These are phyloP conservation scores for Plenodomus biglobosus DNA, from an alignment of 2,329 filamentous ascomycete species.

Conservation along the genomic window DNA sequence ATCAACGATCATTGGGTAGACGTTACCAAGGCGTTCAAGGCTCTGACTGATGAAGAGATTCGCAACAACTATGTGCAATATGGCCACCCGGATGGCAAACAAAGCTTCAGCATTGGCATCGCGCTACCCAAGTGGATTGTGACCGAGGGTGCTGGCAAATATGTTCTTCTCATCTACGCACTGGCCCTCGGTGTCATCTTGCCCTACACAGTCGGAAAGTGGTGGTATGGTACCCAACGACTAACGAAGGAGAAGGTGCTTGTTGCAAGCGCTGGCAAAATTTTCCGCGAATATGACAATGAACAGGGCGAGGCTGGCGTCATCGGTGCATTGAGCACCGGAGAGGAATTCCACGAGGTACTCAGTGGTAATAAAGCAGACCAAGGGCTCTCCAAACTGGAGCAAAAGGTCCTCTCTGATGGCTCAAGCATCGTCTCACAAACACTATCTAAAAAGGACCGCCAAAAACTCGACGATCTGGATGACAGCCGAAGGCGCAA, in stretches of 20 bases:
- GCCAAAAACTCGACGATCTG: slow-evolving; percentile 72
- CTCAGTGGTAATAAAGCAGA: slow-evolving; percentile 79
- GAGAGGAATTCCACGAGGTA: slow-evolving; percentile 78
- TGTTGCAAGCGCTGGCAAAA: slow-evolving; percentile 88
- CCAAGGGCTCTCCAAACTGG: slow-evolving; percentile 76
- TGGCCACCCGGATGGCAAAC: slow-evolving; percentile 96
- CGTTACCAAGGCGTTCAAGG: slow-evolving; percentile 96
- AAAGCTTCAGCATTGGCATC: slow-evolving; percentile 97
- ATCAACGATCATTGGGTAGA: slow-evolving; percentile 91
- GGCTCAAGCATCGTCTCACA: slow-evolving; percentile 55
- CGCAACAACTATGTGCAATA: slow-evolving; percentile 96
- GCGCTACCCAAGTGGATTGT: slow-evolving; percentile 91
- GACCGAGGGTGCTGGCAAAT: slow-evolving; percentile 92
- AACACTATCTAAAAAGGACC: slow-evolving; percentile 72
- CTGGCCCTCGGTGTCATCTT: slow-evolving; percentile 83
- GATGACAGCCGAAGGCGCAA: slow-evolving; percentile 82
- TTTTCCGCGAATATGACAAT: slow-evolving; percentile 92
- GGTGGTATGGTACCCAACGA: slow-evolving; percentile 97
- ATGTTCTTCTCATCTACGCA: slow-evolving; percentile 87
- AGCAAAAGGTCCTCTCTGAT: slow-evolving; percentile 73
- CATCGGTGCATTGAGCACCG: slow-evolving; percentile 77
- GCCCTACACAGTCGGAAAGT: slow-evolving; percentile 90
- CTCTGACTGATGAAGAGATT: slow-evolving; percentile 93
- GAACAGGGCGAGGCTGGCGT: slow-evolving; percentile 78
- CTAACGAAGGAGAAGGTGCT: slow-evolving; percentile 92